These are phyloP conservation scores for Zygotorulaspora sp. DNA, from an alignment of 805 yeast genomes.

Conservation along the genomic window DNA sequence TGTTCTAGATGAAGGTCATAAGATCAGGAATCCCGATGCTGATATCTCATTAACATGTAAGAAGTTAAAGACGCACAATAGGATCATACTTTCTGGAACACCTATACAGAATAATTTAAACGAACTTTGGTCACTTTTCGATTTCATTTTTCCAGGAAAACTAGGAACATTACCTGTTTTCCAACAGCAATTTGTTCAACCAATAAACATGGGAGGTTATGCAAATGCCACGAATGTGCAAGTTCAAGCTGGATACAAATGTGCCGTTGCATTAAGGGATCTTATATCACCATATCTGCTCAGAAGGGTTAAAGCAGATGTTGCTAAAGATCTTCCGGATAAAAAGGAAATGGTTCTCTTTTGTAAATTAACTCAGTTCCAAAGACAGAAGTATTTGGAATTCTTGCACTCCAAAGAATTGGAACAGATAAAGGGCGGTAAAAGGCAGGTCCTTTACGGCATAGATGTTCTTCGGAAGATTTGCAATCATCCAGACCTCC, in stretches of 20 bases:
- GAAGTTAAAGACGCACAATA: conserved; percentile 73
- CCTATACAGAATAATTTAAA: conserved; percentile 92
- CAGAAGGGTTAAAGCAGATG: conserved; percentile 86
- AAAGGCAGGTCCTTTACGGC: conserved; percentile 78
- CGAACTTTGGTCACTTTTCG: conserved; percentile 93
- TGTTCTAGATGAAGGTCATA: conserved; percentile 93
- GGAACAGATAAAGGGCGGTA: conserved; percentile 65
- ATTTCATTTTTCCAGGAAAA: conserved; percentile 91
- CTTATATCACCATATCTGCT: conserved; percentile 84
- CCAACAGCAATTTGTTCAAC: conserved; percentile 85
- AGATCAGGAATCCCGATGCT: conserved; percentile 90
- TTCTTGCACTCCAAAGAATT: conserved; percentile 76
- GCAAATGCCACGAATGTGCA: conserved; percentile 95
- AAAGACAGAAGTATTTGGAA: conserved; percentile 65
- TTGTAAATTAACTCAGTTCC: conserved; percentile 76
- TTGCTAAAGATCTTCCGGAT: conserved; percentile 89
- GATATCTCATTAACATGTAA: conserved; percentile 83
- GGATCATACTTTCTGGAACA: conserved; percentile 89
- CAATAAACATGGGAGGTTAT: conserved; percentile 96
- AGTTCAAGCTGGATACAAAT: conserved; percentile 92
- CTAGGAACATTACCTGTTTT: conserved; percentile 93
- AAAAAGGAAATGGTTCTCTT: conserved; percentile 92
- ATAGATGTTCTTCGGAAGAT: conserved; percentile 87
- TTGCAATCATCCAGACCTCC: conserved; percentile 93
- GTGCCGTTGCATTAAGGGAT: conserved; percentile 88